A percentile compares a stretch with the other conserved stretches of the same genome.
Conservation (phyloP, 139 green algal species). For the Volvox reticuliferus region DNA sequence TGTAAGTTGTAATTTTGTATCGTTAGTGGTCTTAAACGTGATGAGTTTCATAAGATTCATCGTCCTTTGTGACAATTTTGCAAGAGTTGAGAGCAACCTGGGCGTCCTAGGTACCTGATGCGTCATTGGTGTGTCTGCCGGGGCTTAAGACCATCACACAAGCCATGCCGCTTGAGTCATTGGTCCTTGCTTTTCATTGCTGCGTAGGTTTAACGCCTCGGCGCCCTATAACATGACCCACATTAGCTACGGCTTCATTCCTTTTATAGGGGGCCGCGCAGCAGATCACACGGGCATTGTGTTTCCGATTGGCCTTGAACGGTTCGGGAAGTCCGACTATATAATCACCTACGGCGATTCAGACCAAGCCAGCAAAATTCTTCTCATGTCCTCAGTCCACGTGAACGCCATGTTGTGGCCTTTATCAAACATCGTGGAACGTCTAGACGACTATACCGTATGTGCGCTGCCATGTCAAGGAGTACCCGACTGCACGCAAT, state of each 20-base stretch:
- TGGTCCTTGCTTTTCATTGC: too few species aligned
- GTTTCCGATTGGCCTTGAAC: constrained; percentile 31
- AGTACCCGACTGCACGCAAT: not conserved
- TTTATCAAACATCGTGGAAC: not conserved
- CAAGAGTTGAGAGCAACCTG: too few species aligned
- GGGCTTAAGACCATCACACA: too few species aligned
- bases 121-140: too few species aligned
- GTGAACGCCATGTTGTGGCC: constrained; percentile 22
- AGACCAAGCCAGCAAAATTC: not conserved
- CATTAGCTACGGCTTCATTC: constrained; percentile 37
- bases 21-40: too few species aligned
- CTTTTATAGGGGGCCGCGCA: not conserved
- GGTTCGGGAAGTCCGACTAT: not conserved
- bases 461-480: constrained; percentile 19
- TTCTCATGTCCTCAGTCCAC: not conserved
- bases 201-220: constrained; percentile 9
- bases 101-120: too few species aligned
- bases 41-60: too few species aligned
- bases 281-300: constrained; percentile 15
- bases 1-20: too few species aligned
- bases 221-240: constrained; percentile 41
- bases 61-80: too few species aligned
- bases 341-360: constrained; percentile 22
- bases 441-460: constrained; percentile 9
- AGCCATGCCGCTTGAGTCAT: too few species aligned